Percentiles rank a stretch among this genome's conserved stretches.
These are phyloP conservation scores for Sugiyamaella xylanicola DNA, from an alignment of 1,139 yeast genomes.

Conservation along the genomic window DNA sequence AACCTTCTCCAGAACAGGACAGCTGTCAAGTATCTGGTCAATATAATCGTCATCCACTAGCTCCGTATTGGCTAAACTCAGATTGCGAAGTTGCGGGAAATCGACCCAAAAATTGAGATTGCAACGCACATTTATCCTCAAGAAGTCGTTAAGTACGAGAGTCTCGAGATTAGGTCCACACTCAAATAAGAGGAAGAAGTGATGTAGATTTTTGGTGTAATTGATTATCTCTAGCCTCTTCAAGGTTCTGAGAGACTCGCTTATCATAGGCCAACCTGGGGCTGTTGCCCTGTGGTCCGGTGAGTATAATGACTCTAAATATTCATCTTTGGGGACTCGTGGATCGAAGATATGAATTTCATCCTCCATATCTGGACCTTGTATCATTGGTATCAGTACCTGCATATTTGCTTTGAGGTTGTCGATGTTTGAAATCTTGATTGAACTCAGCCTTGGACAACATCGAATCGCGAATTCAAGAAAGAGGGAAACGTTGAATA, in stretches of 20 bases:
- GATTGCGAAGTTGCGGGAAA: background rate
- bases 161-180: background rate
- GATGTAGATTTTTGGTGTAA: background rate
- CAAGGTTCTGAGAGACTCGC: background rate
- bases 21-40: background rate
- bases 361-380: background rate
- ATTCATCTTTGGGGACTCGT: too few relatives aligned
- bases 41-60: background rate
- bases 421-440: background rate
- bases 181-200: background rate
- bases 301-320: too few relatives aligned
- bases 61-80: background rate
- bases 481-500: background rate
- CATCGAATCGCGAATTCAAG: background rate
- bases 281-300: background rate
- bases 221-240: background rate
- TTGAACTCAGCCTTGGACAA: background rate
- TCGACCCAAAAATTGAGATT: background rate
- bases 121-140: background rate
- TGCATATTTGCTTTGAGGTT: background rate
- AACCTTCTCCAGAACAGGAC: background rate
- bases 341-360: background rate
- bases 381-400: background rate
- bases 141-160: background rate
- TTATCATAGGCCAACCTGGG: background rate